Base-by-base conservation (phyloP, 2,329 filamentous ascomycete species). In the Aspergillus clavatus region DNA sequence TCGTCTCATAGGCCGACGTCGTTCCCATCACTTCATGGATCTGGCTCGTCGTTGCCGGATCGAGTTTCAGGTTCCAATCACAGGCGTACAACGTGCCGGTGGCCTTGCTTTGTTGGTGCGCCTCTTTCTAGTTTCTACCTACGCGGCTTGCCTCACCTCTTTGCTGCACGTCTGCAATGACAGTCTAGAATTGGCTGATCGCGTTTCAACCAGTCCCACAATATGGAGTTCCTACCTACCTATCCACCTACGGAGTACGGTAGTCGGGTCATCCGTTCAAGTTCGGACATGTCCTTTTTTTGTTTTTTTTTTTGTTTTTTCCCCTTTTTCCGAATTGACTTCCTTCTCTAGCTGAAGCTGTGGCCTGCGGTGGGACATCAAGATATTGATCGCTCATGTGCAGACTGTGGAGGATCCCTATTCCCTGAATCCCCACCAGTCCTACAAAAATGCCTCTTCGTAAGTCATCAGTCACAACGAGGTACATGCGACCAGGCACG, bases 181-280 rank as follows among this genome's bases (percentile, higher is more conserved):
- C 45, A 48, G 42, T 43, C 43, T 46, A 14, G 50, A 52, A 51
- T 48, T 53, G 44, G 46, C 48, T 48, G 42, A 43, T 36, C 45
- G 7, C 16, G 27, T 38, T 26, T 16, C 26, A 21, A 35, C 36
- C 41, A 37, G 37, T 35, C 24, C 42, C 35, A 33, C 29, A 33
- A 5, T 18, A n/a, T n/a, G n/a, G n/a, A n/a, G n/a, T n/a, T n/a
- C n/a, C n/a, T n/a, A n/a, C n/a, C n/a, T n/a, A n/a, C n/a, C n/a
- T n/a, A n/a, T n/a, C n/a, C n/a, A n/a, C n/a, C n/a, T n/a, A 33
- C 29, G 14, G 29, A 33, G 29, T 16, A 33, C 29, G 11, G 29
- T 16, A 8, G 18, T 16, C 14, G 29, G 29, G 14, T 45, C 29
- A 36, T n/a, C 31, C n/a, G n/a, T n/a, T n/a, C n/a, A n/a, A n/a